phyloP scores from a whole-genome alignment of 768 basidiomycete species.

The Podaxis sp. region DNA sequence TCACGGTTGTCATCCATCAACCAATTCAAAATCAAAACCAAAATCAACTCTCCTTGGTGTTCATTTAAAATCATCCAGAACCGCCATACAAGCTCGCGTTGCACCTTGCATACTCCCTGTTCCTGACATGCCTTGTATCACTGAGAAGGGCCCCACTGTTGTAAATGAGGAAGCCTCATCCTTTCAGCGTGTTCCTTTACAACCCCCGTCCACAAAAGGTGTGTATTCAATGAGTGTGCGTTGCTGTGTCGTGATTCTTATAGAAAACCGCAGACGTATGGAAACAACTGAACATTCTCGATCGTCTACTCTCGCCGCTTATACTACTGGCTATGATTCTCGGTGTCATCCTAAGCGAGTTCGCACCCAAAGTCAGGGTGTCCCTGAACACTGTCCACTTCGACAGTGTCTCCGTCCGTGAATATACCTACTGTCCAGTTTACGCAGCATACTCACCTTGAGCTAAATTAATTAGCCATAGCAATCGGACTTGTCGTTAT shows the following conservation, averaged over 20 bases:
- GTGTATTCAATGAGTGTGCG: neutral
- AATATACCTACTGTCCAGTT: conserved; percentile 23
- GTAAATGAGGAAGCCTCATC: neutral
- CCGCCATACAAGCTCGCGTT: neutral
- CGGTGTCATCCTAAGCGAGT: conserved; percentile 62
- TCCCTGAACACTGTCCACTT: conserved; percentile 62
- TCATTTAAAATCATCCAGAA: neutral
- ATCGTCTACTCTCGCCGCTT: conserved; percentile 4
- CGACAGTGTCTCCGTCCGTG: conserved; percentile 73
- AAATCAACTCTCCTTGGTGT: conserved; percentile 2
- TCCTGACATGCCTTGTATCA: neutral
- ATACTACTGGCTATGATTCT: conserved; percentile 3
- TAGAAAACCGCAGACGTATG: neutral
- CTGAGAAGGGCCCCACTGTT: neutral
- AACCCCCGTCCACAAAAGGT: neutral
- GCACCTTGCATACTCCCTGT: neutral
- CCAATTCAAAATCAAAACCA: conserved; percentile 12
- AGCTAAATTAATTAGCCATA: conserved; percentile 48
- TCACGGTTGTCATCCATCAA: neutral
- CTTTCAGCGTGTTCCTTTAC: neutral
- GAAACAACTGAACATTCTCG: neutral
- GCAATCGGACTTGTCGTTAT: conserved; percentile 79
- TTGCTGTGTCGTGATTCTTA: neutral
- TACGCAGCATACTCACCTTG: neutral
- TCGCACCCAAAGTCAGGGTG: conserved; percentile 50